A percentile compares a stretch with the other conserved stretches of the same genome.
phyloP scores from a whole-genome alignment of 169 alveolate genomes.

The Plasmodium vinckei region DNA sequence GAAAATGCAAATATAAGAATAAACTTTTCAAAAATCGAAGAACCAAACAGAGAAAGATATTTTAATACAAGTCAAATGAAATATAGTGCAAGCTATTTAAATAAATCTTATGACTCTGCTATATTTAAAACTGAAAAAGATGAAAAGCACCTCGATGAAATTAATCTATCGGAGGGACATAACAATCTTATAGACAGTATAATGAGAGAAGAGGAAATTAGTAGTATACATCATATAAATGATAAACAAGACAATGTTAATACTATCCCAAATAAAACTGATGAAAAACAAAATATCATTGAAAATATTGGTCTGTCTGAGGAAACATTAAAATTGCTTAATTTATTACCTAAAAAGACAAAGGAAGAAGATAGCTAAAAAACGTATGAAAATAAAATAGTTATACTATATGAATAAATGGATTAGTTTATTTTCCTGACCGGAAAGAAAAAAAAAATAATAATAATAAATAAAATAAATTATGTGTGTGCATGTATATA shows the following conservation, averaged over 20 bases:
- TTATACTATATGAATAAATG: not conserved
- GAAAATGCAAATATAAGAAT: conserved; percentile 40
- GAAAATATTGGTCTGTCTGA: conserved; percentile 68
- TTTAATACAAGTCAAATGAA: conserved; percentile 11
- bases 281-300: conserved; percentile 40
- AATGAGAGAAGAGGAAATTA: conserved; percentile 14
- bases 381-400: not conserved
- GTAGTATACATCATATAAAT: not conserved
- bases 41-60: conserved; percentile 22
- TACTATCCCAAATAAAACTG: conserved; percentile 20
- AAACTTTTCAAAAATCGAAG: conserved; percentile 31
- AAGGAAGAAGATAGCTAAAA: conserved; percentile 12
- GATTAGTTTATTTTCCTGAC: conserved; percentile 7
- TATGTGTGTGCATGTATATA: conserved; percentile 1
- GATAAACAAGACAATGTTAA: conserved; percentile 16
- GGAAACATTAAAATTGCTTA: conserved; percentile 62
- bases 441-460: conserved; percentile 1
- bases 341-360: conserved; percentile 59
- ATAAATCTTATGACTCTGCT: conserved; percentile 29
- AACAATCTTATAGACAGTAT: not conserved
- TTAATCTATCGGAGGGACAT: not conserved
- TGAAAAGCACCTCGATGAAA: not conserved
- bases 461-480: not conserved
- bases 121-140: conserved; percentile 30
- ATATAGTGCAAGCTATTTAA: conserved; percentile 7